Evolutionary conservation across 331 rosid species (phyloP).

Genomic region (Acacia pycnantha): DNA sequence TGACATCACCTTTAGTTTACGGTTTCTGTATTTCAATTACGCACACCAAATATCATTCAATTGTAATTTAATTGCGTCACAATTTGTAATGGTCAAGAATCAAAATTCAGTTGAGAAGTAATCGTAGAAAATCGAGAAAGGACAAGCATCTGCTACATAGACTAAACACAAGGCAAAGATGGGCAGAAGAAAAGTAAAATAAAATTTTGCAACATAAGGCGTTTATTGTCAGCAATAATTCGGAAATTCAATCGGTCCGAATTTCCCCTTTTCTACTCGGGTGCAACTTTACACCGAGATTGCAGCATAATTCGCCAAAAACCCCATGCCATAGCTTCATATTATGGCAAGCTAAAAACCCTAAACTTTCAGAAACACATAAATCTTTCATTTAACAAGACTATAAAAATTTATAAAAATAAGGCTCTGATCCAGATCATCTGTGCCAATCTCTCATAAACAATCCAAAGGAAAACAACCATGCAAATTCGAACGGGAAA

Average conservation of each 20-base stretch:
- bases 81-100: not conserved
- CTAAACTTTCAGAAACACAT: not conserved
- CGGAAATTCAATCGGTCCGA: not conserved
- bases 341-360: not conserved
- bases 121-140: not conserved
- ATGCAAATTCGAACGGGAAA: not conserved
- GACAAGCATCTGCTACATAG: not conserved
- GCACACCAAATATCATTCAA: not conserved
- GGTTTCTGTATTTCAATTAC: not conserved
- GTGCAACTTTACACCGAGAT: not conserved
- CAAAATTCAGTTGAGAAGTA: not conserved
- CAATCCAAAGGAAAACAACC: not conserved
- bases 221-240: constrained; percentile 11
- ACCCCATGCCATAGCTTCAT: not conserved
- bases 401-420: not conserved
- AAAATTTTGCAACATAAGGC: not conserved
- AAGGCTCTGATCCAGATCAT: constrained; percentile 27
- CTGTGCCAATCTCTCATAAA: not conserved
- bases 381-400: not conserved
- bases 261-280: not conserved
- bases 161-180: not conserved
- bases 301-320: not conserved
- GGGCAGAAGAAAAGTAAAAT: not conserved
- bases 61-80: not conserved
- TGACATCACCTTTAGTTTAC: not conserved